These are phyloP conservation scores for Termitomyces sp. DNA, from an alignment of 1,284 basidiomycete genomes.

Conservation along the genomic window DNA sequence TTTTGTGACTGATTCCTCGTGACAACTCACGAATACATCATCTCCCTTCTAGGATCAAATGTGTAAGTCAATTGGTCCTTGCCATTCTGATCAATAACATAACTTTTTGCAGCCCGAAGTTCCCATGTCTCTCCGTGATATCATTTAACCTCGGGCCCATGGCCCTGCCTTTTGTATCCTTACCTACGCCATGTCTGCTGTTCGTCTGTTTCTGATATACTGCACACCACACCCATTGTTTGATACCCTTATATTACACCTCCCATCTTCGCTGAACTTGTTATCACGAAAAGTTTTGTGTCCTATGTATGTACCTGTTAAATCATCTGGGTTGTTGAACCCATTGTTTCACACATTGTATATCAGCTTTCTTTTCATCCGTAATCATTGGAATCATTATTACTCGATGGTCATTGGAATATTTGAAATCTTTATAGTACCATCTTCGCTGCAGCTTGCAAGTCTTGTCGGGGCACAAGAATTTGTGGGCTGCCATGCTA, in stretches of 20 bases:
- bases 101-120: conserved; percentile 1
- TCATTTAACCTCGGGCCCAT: conserved; percentile 13
- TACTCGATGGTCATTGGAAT: conserved; percentile 45
- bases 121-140: conserved; percentile 2
- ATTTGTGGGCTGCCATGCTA: conserved; percentile 56
- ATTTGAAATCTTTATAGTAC: conserved; percentile 67
- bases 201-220: conserved; percentile 28
- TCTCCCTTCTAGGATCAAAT: background rate
- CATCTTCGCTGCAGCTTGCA: conserved; percentile 69
- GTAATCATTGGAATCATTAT: conserved; percentile 23
- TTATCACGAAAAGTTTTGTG: conserved; percentile 45
- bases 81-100: background rate
- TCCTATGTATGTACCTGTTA: conserved; percentile 30
- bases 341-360: conserved; percentile 57
- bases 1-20: background rate
- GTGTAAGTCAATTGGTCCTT: background rate
- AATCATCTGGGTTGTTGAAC: conserved; percentile 33
- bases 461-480: conserved; percentile 28
- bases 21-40: background rate
- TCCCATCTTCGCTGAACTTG: conserved; percentile 38
- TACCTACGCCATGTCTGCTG: conserved; percentile 37
- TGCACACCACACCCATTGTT: conserved; percentile 38
- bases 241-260: conserved; percentile 57
- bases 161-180: conserved; percentile 70
- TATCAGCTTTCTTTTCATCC: conserved; percentile 45